Conservation (phyloP, 805 yeast species). For the Kuraishia cidri region DNA sequence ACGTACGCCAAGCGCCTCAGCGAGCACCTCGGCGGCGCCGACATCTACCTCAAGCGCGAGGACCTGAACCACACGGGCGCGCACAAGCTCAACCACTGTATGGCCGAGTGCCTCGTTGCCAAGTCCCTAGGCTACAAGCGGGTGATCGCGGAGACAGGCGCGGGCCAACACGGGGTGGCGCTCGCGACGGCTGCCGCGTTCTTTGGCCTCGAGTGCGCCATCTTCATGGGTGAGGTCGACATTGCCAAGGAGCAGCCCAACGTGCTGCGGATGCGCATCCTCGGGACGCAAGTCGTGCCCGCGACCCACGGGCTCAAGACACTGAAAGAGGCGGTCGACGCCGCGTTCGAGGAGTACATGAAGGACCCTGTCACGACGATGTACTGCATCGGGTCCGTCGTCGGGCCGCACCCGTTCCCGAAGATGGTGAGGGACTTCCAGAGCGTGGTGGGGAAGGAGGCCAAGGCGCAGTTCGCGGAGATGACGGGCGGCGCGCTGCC, state of each 20-base stretch:
- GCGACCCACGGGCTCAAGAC: constrained; percentile 6
- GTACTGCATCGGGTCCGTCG: constrained; percentile 8
- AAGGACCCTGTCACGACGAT: constrained; percentile 6
- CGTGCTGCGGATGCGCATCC: constrained; percentile 6
- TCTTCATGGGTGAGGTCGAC: constrained; percentile 8
- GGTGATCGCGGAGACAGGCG: constrained; percentile 40
- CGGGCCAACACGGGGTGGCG: constrained; percentile 44
- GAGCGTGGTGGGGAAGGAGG: constrained; percentile 7
- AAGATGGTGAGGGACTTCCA: constrained; percentile 7
- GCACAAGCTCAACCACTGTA: constrained; percentile 38
- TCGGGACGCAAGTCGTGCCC: constrained; percentile 7
- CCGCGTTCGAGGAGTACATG: constrained; percentile 6
- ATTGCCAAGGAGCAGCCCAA: constrained; percentile 8
- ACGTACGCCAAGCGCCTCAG: constrained; percentile 5
- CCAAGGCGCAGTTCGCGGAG: constrained; percentile 5
- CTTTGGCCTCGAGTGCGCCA: constrained; percentile 9
- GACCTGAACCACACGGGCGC: constrained; percentile 34
- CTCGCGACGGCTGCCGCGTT: constrained; percentile 42
- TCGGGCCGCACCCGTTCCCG: constrained; percentile 8
- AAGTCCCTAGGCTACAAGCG: constrained; percentile 32
- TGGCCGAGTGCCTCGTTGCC: constrained; percentile 34
- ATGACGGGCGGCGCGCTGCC: constrained; percentile 5
- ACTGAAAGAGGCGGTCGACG: constrained; percentile 8
- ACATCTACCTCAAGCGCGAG: constrained; percentile 5
- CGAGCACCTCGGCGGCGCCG: constrained; percentile 4